These are phyloP conservation scores for Eimeria sp. DNA, from an alignment of 169 alveolate genomes.

Conservation along the genomic window DNA sequence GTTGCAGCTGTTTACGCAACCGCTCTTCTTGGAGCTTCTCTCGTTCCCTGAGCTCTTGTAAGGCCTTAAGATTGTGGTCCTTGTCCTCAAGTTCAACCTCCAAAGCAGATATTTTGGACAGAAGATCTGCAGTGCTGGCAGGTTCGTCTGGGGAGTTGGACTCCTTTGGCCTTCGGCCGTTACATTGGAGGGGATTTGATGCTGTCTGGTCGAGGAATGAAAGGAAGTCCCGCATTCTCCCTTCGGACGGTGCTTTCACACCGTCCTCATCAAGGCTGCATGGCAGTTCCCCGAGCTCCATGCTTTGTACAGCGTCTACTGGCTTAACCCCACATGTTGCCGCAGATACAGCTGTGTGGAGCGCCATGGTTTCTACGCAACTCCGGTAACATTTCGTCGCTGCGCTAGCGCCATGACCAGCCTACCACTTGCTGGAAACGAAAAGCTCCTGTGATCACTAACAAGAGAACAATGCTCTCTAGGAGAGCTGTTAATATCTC, in stretches of 20 bases:
- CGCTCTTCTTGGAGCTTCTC: conserved; percentile 30
- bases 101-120: conserved; percentile 69
- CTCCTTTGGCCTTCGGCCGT: background rate
- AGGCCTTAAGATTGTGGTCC: conserved; percentile 67
- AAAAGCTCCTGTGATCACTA: background rate
- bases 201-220: conserved; percentile 48
- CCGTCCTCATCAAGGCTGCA: background rate
- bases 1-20: conserved; percentile 22
- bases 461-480: background rate
- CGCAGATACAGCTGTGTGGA: conserved; percentile 58
- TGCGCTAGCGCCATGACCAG: background rate
- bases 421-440: background rate
- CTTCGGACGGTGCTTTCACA: conserved; percentile 17
- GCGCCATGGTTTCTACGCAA: conserved; percentile 20
- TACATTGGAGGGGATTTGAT: background rate
- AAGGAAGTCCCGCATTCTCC: conserved; percentile 45
- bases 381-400: background rate
- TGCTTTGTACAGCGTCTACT: conserved; percentile 24
- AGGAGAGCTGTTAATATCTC: background rate
- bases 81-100: conserved; percentile 77
- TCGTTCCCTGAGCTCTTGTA: conserved; percentile 63
- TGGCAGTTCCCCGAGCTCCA: background rate
- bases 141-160: background rate
- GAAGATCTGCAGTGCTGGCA: background rate
- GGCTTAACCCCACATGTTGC: conserved; percentile 54